Base-by-base conservation (phyloP, 805 yeast species). In the Kodamaea kaohsiungensis region DNA sequence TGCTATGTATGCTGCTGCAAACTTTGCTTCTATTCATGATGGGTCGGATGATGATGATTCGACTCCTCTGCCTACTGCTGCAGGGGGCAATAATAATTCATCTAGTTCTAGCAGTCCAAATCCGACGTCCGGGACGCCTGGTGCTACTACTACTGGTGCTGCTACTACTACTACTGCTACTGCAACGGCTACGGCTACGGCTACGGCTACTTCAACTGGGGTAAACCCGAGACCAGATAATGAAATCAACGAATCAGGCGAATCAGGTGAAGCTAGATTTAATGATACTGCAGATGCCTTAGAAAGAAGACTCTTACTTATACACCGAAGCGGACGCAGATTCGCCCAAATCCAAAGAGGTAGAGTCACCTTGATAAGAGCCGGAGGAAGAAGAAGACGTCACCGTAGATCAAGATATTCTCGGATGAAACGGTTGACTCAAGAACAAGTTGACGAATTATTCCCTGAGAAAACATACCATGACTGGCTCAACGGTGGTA, bases 401-500 rank as follows among this genome's bases (percentile, higher is more conserved):
- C 60, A 78, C 57, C 58, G 76, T 46, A 58, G 76, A 17, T 67
- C 69, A 13, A 64, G 80, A 39, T 80, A 68, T 49, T 63, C 75
- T 40, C 75, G 76, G 46, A 83, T 80, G 76, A 76, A 79, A 64
- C 79, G 80, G 61, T 69, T 83, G 43, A 73, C 85, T 1, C 80
- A 74, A 52, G 79, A 74, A 27, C 85, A 86, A 62, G 86, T 85
- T n/a, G 84, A 85, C 43, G 73, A 74, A 22, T 66, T 84, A 50
- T 86, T 86, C 64, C 90, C 90, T 0, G 63, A 71, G 18, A 78
- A 82, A 55, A 76, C 85, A 1, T 86, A 85, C 61, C 67, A 72
- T 46, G 79, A 83, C 52, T 86, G 89, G 89, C 65, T 83, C 30
- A 73, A 79, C 55, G 86, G 86, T 35, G 89, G 88, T 16, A 76